phyloP scores from a whole-genome alignment of 1,284 basidiomycete genomes.

The Veloboletus limbatus region DNA sequence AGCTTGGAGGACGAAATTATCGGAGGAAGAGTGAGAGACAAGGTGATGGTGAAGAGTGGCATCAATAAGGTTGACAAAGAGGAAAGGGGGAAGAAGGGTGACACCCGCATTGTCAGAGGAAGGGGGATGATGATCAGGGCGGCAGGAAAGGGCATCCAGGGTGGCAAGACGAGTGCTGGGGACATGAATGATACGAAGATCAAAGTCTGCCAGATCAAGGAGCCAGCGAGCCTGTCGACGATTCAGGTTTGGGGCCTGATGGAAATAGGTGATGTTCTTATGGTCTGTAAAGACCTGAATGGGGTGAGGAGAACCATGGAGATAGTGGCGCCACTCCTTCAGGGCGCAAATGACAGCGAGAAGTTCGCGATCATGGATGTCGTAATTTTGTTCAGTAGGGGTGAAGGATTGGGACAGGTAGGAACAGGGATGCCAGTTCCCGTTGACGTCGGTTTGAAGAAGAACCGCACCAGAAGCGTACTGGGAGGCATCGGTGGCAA shows the following conservation, averaged over 20 bases:
- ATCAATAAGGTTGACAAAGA: background rate
- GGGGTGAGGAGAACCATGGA: too few species aligned
- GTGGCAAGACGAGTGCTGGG: slow-evolving; percentile 35
- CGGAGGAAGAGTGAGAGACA: background rate
- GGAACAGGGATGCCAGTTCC: too few species aligned
- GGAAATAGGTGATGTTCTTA: too few species aligned
- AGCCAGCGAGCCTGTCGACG: too few species aligned
- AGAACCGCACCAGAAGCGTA: slow-evolving; percentile 22
- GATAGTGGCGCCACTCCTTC: too few species aligned
- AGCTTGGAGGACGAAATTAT: background rate
- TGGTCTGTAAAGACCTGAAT: too few species aligned
- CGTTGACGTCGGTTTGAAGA: slow-evolving; percentile 24
- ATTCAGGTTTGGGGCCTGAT: too few species aligned
- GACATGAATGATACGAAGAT: slow-evolving; percentile 38
- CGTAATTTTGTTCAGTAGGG: background rate
- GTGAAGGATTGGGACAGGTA: background rate
- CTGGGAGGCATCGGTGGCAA: slow-evolving; percentile 10
- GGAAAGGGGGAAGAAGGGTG: background rate
- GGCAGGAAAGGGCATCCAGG: slow-evolving; percentile 39
- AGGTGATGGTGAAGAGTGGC: background rate
- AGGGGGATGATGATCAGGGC: background rate
- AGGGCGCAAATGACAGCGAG: too few species aligned
- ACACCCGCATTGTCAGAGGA: background rate
- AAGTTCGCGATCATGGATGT: slow-evolving; percentile 35
- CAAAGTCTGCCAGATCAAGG: slow-evolving; percentile 34